These are phyloP conservation scores for Lepiota subincarnata DNA, from an alignment of 768 basidiomycete species.

Conservation along the genomic window DNA sequence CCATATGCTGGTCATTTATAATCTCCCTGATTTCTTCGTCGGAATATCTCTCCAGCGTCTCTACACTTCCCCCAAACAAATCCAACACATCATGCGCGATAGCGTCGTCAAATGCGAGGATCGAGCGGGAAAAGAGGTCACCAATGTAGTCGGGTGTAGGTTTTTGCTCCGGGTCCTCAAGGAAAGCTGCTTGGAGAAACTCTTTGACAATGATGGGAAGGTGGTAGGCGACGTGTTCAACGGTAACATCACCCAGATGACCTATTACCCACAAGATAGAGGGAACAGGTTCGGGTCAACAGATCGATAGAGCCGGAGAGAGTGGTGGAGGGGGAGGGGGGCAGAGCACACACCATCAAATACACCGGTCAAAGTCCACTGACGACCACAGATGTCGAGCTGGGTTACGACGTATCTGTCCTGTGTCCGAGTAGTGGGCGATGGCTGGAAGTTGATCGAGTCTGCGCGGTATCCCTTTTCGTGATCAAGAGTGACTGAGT, in stretches of 20 bases:
- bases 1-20: constrained; percentile 60
- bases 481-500: constrained; percentile 18
- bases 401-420: constrained; percentile 60
- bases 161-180: constrained; percentile 32
- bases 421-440: constrained; percentile 48
- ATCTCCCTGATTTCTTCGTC: constrained; percentile 53
- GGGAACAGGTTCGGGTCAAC: constrained; percentile 3
- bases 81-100: constrained; percentile 64
- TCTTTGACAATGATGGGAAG: constrained; percentile 64
- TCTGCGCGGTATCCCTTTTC: constrained; percentile 32
- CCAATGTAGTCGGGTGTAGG: constrained; percentile 49
- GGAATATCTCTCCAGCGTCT: constrained; percentile 45
- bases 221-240: constrained; percentile 64
- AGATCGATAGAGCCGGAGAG: constrained; percentile 1
- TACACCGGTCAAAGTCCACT: constrained; percentile 66
- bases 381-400: constrained; percentile 49
- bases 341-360: constrained; percentile 53
- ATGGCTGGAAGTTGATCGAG: constrained; percentile 66
- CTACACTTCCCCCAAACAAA: constrained; percentile 52
- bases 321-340: not conserved
- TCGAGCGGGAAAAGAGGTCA: constrained; percentile 52
- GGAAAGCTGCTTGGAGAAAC: constrained; percentile 44
- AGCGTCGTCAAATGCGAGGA: constrained; percentile 60
- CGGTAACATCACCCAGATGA: constrained; percentile 66
- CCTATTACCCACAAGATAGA: constrained; percentile 31